Evolutionary conservation across 2,329 filamentous ascomycete genomes (phyloP), one percentile per base, ranked within the genome.

Genomic region (Epichloe gansuensis): DNA sequence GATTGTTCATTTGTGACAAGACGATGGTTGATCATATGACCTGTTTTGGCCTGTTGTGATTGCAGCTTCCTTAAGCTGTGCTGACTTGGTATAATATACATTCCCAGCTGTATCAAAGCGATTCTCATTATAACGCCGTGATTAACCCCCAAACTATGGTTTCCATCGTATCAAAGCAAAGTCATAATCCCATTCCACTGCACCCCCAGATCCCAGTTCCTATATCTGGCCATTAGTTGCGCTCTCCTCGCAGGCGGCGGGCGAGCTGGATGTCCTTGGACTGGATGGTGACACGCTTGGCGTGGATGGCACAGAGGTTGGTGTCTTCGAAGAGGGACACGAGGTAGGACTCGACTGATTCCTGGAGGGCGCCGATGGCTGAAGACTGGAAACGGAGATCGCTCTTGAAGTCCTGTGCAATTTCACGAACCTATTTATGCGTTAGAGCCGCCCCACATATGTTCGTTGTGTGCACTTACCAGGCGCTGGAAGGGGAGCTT

Each of bases 241-340:
- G 85, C 78, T 93, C 90, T 61, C 93, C 93, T 66, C 93, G 88
- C 68, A 98, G 88, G 66, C 93, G 87, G 63, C 93, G 87, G 66
- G 91, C 90, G 49, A 97, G 83, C 76, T 97, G 91, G 69, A 97
- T 96, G 65, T 96, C 91, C 80, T 96, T 96, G 60, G 84, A 84
- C 74, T 91, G 91, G 74, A 97, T 97, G 67, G 91, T 97, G 68
- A 97, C 93, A 77, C 93, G 89, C 84, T 97, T 97, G 74, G 93
- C 91, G 76, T 97, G 93, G 72, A 97, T 95, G 67, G 93, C 91
- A 76, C 91, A 97, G 50, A 95, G 77, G 78, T 97, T 97, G 75
- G 91, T 96, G 70, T 97, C 91, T 74, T 97, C 90, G 65, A 97
- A 97, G 59, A 97, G 85, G 44, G 90, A 95, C 73, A 97, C 90